Conservation (phyloP, 495 filamentous ascomycete species). For the Glarea lozoyensis region DNA sequence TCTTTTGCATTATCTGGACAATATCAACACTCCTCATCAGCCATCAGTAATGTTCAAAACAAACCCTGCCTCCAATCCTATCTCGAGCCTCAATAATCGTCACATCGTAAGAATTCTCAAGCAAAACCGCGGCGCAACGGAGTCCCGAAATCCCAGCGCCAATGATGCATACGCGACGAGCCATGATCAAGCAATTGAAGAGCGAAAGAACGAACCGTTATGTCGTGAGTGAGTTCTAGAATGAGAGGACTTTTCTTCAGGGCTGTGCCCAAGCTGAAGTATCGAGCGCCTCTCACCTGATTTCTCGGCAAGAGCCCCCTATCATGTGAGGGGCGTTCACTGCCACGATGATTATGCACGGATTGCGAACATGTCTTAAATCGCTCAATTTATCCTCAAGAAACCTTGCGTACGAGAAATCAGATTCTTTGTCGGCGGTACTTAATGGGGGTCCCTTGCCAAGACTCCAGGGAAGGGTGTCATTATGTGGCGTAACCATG, state of each 20-base stretch:
- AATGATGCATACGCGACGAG: constrained; percentile 5
- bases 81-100: constrained; percentile 79
- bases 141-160: constrained; percentile 69
- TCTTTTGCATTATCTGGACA: neutral
- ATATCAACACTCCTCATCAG: constrained; percentile 33
- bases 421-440: too few relatives aligned
- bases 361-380: too few relatives aligned
- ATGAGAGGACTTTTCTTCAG: neutral
- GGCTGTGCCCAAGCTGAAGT: neutral
- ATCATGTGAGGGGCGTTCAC: too few relatives aligned
- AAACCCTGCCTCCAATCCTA: constrained; percentile 29
- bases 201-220: neutral
- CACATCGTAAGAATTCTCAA: constrained; percentile 67
- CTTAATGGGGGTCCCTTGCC: too few relatives aligned
- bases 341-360: too few relatives aligned
- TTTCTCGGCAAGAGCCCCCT: too few relatives aligned
- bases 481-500: too few relatives aligned
- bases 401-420: too few relatives aligned
- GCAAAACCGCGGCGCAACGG: constrained; percentile 71
- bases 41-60: constrained; percentile 48
- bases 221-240: neutral
- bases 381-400: too few relatives aligned
- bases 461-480: too few relatives aligned
- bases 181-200: neutral
- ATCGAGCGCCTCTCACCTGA: too few relatives aligned